These are phyloP conservation scores for Canavalia ensiformis DNA, from an alignment of 306 rosid genomes.

Conservation along the genomic window DNA sequence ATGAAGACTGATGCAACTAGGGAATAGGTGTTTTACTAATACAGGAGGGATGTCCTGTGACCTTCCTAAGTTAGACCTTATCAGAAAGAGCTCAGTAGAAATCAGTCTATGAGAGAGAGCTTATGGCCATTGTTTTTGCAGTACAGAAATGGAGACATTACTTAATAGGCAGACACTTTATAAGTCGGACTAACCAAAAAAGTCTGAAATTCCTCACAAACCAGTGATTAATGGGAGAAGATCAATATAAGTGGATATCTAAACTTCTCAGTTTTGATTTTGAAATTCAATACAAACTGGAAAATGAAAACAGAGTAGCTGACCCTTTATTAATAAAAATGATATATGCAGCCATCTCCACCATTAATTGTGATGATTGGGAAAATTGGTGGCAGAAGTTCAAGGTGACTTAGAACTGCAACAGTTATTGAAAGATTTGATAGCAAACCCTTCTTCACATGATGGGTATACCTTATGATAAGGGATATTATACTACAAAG, in stretches of 20 bases:
- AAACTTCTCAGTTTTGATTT: not conserved
- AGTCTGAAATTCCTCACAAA: too few species aligned
- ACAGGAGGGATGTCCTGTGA: not conserved
- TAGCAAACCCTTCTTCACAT: too few species aligned
- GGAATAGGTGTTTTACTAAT: not conserved
- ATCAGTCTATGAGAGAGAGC: not conserved
- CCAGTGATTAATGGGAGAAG: not conserved
- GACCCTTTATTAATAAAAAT: not conserved
- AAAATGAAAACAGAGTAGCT: too few species aligned
- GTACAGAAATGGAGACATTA: not conserved
- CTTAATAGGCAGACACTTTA: not conserved
- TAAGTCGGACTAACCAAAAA: too few species aligned
- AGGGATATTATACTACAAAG: not conserved
- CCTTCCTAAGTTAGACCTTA: not conserved
- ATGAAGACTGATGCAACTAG: not conserved
- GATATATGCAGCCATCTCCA: not conserved
- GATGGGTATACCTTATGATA: too few species aligned
- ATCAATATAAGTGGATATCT: not conserved
- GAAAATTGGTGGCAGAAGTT: not conserved
- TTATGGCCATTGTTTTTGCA: not conserved
- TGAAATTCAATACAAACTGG: not conserved
- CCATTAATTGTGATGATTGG: not conserved
- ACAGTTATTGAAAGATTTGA: too few species aligned
- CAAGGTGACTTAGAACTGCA: too few species aligned
- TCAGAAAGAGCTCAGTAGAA: not conserved